Evolutionary conservation across 805 yeast species (phyloP).

Genomic region (Candida sanyiensis): DNA sequence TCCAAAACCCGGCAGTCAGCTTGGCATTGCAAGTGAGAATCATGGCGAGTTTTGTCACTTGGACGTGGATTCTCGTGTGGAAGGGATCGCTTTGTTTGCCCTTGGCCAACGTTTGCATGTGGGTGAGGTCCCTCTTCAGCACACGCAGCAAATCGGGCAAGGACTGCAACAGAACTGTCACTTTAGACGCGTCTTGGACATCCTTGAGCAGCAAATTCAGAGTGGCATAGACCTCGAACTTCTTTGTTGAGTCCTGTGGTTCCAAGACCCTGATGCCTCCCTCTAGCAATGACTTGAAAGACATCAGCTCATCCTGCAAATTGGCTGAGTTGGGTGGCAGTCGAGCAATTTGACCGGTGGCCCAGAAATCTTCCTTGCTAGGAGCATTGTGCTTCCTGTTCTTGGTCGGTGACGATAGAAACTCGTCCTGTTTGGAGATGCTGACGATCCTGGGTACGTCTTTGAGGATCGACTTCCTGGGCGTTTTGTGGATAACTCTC

Average conservation of each 20-base stretch:
- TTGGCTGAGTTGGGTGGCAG: constrained; percentile 4
- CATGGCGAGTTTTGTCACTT: constrained; percentile 19
- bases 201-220: constrained; percentile 20
- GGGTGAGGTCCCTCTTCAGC: constrained; percentile 11
- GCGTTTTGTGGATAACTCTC: constrained; percentile 12
- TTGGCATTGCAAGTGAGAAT: constrained; percentile 15
- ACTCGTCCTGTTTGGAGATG: constrained; percentile 10
- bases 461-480: constrained; percentile 22
- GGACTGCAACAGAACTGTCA: neutral
- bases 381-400: constrained; percentile 1
- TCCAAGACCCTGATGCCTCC: constrained; percentile 22
- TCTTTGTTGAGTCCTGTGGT: constrained; percentile 11
- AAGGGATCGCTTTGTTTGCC: constrained; percentile 17
- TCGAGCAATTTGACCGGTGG: constrained; percentile 24
- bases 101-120: constrained; percentile 10
- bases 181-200: constrained; percentile 14
- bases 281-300: constrained; percentile 15
- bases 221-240: constrained; percentile 26
- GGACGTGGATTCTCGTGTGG: constrained; percentile 20
- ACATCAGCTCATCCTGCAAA: constrained; percentile 8
- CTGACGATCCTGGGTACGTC: constrained; percentile 5
- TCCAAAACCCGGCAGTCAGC: constrained; percentile 10
- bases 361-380: constrained; percentile 19
- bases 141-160: constrained; percentile 10
- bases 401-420: constrained; percentile 3